Conservation (phyloP, 495 filamentous ascomycete genomes). For the Penicillium chermesinum region DNA sequence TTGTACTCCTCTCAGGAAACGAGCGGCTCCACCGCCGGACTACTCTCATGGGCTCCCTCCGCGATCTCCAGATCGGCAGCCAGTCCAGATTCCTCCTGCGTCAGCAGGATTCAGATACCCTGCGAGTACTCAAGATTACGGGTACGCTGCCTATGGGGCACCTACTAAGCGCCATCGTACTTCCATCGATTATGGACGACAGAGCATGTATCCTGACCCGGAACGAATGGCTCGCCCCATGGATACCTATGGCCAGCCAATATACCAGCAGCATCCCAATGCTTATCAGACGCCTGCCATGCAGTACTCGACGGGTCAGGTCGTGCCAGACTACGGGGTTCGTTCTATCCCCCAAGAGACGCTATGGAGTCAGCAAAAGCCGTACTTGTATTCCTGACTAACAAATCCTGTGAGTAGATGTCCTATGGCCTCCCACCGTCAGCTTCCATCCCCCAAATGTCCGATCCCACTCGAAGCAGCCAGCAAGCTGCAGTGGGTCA, state of each 20-base stretch:
- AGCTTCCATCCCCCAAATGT: conserved; percentile 33
- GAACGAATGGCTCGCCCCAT: conserved; percentile 40
- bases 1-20: conserved; percentile 33
- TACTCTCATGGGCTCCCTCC: conserved; percentile 32
- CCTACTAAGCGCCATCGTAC: conserved; percentile 40
- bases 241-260: conserved; percentile 38
- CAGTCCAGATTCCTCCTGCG: conserved; percentile 35
- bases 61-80: conserved; percentile 39
- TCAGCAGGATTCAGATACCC: conserved; percentile 35
- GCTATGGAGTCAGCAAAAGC: background rate
- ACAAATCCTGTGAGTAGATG: conserved; percentile 23
- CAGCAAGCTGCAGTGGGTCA: conserved; percentile 42
- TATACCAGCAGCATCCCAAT: conserved; percentile 39
- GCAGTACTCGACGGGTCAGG: conserved; percentile 37
- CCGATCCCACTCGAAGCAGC: conserved; percentile 34
- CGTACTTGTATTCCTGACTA: conserved; percentile 1
- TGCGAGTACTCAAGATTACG: conserved; percentile 24
- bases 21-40: conserved; percentile 35
- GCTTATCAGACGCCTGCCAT: conserved; percentile 37
- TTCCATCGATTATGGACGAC: conserved; percentile 40
- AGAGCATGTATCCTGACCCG: conserved; percentile 33
- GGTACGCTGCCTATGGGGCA: conserved; percentile 31
- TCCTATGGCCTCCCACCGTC: conserved; percentile 31
- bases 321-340: conserved; percentile 42
- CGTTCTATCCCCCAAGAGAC: conserved; percentile 12